phyloP scores from a whole-genome alignment of 805 yeast species.

The Ascoidea tarda region DNA sequence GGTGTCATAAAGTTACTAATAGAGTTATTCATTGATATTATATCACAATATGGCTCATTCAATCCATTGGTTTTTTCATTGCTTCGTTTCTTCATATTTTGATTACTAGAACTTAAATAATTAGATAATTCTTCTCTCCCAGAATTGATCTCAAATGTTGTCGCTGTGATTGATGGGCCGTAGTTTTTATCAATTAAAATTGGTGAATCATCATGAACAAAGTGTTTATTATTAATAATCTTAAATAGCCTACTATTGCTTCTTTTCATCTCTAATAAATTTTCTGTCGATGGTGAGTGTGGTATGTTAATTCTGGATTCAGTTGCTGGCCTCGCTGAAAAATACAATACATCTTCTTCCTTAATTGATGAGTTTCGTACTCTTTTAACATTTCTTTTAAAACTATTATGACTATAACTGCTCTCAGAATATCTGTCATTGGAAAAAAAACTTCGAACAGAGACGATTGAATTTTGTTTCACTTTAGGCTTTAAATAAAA shows the following conservation, averaged over 20 bases:
- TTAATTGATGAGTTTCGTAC: not conserved
- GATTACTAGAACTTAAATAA: too few species aligned
- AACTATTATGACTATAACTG: not conserved
- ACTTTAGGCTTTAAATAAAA: slow-evolving; percentile 8
- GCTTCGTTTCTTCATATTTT: too few species aligned
- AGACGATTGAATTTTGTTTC: slow-evolving; percentile 5
- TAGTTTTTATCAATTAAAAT: slow-evolving; percentile 16
- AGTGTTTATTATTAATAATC: slow-evolving; percentile 14
- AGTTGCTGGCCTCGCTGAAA: slow-evolving; percentile 1
- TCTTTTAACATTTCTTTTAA: not conserved
- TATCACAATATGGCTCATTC: not conserved
- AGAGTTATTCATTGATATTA: slow-evolving; percentile 2
- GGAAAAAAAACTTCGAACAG: slow-evolving; percentile 6
- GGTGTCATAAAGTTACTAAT: not conserved
- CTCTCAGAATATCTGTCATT: not conserved
- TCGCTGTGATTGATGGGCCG: slow-evolving; percentile 17
- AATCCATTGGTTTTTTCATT: not conserved
- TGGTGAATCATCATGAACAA: slow-evolving; percentile 21
- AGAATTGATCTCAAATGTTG: slow-evolving; percentile 5
- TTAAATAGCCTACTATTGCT: slow-evolving; percentile 11
- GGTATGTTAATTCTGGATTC: slow-evolving; percentile 19
- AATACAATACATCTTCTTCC: not conserved
- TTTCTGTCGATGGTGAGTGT: slow-evolving; percentile 18
- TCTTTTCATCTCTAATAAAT: slow-evolving; percentile 1
- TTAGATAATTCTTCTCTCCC: not conserved